Base-by-base conservation (phyloP, 108 stramenopile genomes). In the Nitzschia palea region DNA sequence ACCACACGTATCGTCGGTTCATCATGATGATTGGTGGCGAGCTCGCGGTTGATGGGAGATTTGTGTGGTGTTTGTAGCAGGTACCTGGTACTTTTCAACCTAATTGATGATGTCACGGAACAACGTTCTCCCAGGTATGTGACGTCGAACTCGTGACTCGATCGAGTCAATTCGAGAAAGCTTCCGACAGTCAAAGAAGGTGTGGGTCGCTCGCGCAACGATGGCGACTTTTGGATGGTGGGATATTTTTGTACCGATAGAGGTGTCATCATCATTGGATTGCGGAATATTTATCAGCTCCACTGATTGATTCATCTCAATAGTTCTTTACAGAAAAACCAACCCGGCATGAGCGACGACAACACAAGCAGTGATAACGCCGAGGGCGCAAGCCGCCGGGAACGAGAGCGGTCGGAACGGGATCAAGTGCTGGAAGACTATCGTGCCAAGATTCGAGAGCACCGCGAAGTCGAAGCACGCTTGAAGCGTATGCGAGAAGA, bases 401-500 rank as follows among this genome's bases (percentile, higher is more conserved):
- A 76, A 40, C 70, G 68, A 18, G 74, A 76, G 52, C 74, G 58
- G 29, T 77, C 76, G 34, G 94, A 94, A 63, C 88, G 94, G 52
- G 91, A 89, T 31, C 90, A 93, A 82, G 90, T 94, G 31, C 77
- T 97, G 32, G 89, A 91, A 44, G 86, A 93, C 56, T 97, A 97
- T 80, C 81, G 94, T 25, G 81, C 87, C 32, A 95, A 95, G 79
- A 90, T 97, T 76, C 89, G 86, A 36, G 89, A 95, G 68, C 97
- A 97, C 65, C 88, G 92, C 14, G 95, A 97, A 70, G 84, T 89
- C 23, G 95, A 97, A 68, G 87, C 94, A 27, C 86, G 93, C 17
- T 67, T 97, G 44, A 97, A 95, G 84, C 84, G 87, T 43, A 87
- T 95, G 87, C 87, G 97, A 44, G 78, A 85, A 60, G 90, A 97